Evolutionary conservation across 768 basidiomycete genomes (phyloP).

Genomic region (Hysterangium stoloniferum): DNA sequence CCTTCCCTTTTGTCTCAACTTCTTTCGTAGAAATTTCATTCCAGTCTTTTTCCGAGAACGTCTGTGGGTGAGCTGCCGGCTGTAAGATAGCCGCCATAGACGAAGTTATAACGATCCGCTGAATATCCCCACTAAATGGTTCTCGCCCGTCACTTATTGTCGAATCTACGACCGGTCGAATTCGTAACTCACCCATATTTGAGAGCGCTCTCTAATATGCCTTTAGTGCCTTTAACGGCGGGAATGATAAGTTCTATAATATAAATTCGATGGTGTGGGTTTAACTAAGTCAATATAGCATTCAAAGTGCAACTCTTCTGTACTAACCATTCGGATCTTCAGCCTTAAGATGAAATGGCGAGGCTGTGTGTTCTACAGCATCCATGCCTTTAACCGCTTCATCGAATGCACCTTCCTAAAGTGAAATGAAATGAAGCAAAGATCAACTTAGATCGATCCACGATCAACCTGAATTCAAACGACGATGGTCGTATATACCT

Average conservation of each 20-base stretch:
- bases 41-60: conserved; percentile 24
- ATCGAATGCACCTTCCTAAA: conserved; percentile 68
- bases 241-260: conserved; percentile 30
- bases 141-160: too few species aligned
- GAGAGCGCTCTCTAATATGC: conserved; percentile 30
- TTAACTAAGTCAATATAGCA: too few species aligned
- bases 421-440: not conserved
- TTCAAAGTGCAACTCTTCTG: too few species aligned
- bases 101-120: conserved; percentile 12
- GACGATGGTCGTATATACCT: too few species aligned
- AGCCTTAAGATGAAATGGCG: conserved; percentile 44
- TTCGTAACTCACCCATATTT: conserved; percentile 18
- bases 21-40: conserved; percentile 21
- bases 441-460: not conserved
- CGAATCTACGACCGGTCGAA: too few species aligned
- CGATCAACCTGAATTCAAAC: not conserved
- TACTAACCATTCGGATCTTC: conserved; percentile 36
- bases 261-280: not conserved
- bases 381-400: conserved; percentile 72
- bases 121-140: too few species aligned
- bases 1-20: conserved; percentile 24
- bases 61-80: not conserved
- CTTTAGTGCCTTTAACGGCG: conserved; percentile 34
- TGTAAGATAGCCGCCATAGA: conserved; percentile 12
- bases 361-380: conserved; percentile 62